Base-by-base conservation (phyloP, 805 yeast species). In the Cyberlindnera maclurae region DNA sequence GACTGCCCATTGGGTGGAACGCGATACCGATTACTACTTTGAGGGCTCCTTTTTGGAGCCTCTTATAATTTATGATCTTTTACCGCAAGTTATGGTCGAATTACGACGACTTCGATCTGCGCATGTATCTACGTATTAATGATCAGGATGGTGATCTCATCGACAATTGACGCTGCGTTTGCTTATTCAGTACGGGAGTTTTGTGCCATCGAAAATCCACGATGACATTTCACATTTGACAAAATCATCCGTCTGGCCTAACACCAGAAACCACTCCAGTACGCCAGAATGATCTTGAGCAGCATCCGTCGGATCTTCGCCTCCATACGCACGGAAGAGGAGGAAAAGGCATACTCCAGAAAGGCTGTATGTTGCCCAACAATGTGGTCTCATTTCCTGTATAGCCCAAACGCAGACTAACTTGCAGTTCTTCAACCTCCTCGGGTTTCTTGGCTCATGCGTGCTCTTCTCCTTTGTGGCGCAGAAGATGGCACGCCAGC, bases 241-340 rank as follows among this genome's bases (percentile, higher is more conserved):
- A 5, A 20, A 20, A 20, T 8, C 24, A n/a, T n/a, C n/a, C n/a
- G n/a, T n/a, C n/a, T n/a, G n/a, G n/a, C n/a, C n/a, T 20, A 5
- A 20, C 24, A 20, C 24, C 5, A 8, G 8, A 20, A 8, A 20
- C 8, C 24, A 8, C 5, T 20, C 24, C 24, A 20, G 8, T 8
- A 6, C 8, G 5, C 28, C 40, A 51, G 54, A 36, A 75, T 67
- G 79, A 77, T 80, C 49, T 64, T 86, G 32, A 87, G 84, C 32
- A 85, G 87, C 52, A 73, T 87, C 31, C 63, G 95, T 34, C 66
- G 85, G 41, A 80, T 86, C 31, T 86, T 86, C 55, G 78, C 88
- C 16, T 81, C 93, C 4, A 85, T 86, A 53, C 63, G 96, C 15
- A 75, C 93, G 3, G 95, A 85, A 45, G 94, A 86, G 49, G 95